These are phyloP conservation scores for Stereum hirsutum DNA, from an alignment of 1,284 basidiomycete genomes.

Conservation along the genomic window DNA sequence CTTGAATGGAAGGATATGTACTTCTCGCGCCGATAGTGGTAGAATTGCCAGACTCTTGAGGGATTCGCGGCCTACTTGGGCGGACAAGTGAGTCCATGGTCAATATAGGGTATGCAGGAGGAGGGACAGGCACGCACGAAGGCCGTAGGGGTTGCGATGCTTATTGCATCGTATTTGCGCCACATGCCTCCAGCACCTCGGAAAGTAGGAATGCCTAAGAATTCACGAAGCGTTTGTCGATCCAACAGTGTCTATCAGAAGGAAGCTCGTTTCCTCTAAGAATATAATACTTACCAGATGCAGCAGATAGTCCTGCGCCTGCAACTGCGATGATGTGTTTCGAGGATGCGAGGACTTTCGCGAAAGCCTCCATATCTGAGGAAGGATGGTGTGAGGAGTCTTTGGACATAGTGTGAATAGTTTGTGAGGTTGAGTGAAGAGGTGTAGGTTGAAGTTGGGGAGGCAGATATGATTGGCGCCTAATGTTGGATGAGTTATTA, in stretches of 20 bases:
- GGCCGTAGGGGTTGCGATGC: slow-evolving; percentile 48
- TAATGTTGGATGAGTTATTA: too few relatives aligned
- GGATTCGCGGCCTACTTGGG: slow-evolving; percentile 41
- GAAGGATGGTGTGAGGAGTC: too few relatives aligned
- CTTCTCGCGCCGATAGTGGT: slow-evolving; percentile 48
- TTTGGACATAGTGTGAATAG: too few relatives aligned
- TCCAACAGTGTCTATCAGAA: too few relatives aligned
- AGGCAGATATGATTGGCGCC: too few relatives aligned
- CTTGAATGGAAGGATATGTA: slow-evolving; percentile 15
- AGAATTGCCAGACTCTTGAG: slow-evolving; percentile 55
- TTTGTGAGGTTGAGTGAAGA: too few relatives aligned
- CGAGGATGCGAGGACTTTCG: slow-evolving; percentile 19
- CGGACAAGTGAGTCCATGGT: too few relatives aligned
- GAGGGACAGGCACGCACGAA: too few relatives aligned
- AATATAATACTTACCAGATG: slow-evolving; percentile 31
- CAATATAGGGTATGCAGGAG: too few relatives aligned
- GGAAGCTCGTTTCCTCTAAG: too few relatives aligned
- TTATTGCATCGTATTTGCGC: slow-evolving; percentile 46
- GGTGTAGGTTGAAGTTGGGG: too few relatives aligned
- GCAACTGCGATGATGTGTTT: slow-evolving; percentile 45
- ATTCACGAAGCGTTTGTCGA: not conserved
- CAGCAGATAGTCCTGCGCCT: slow-evolving; percentile 51
- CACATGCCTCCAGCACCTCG: slow-evolving; percentile 52
- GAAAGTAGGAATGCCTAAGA: slow-evolving; percentile 51
- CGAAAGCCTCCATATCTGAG: slow-evolving; percentile 25